These are phyloP conservation scores for Calonectria leucothoes DNA, from an alignment of 2,329 filamentous ascomycete species.

Conservation along the genomic window DNA sequence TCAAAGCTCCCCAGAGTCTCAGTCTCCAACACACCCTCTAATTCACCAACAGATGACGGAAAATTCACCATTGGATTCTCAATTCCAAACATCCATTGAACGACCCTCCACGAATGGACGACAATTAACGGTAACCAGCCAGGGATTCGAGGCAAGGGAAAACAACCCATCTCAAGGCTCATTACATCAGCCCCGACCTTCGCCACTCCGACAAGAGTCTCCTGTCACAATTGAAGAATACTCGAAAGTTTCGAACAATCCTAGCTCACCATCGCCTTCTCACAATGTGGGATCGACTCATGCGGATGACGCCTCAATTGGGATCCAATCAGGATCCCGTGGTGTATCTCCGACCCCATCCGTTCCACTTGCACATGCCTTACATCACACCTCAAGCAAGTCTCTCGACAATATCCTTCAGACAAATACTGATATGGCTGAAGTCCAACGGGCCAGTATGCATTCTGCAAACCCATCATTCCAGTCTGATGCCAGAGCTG, in stretches of 20 bases:
- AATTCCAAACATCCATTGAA: conserved; percentile 24
- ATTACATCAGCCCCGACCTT: conserved; percentile 17
- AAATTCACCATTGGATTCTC: conserved; percentile 26
- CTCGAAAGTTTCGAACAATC: not conserved
- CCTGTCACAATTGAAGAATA: conserved; percentile 20
- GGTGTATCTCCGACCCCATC: conserved; percentile 26
- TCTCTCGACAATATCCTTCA: conserved; percentile 36
- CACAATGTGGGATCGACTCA: conserved; percentile 21
- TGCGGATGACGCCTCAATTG: conserved; percentile 16
- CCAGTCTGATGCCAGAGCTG: conserved; percentile 18
- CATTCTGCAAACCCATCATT: conserved; percentile 32
- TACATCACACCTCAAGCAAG: conserved; percentile 31
- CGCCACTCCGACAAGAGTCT: conserved; percentile 15
- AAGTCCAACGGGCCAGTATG: conserved; percentile 26
- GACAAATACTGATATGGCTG: conserved; percentile 14
- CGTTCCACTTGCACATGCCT: conserved; percentile 27
- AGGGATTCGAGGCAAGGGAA: not conserved
- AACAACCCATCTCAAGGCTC: not conserved
- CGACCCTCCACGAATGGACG: conserved; percentile 26
- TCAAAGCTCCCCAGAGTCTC: conserved; percentile 4
- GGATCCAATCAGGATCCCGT: conserved; percentile 31
- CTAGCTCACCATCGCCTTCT: conserved; percentile 27
- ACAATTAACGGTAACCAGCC: conserved; percentile 1
- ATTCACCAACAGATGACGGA: conserved; percentile 32
- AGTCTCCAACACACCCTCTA: conserved; percentile 13